Evolutionary conservation across 306 rosid species (phyloP), one percentile per base, ranked within the genome.

Genomic region (Leucaena leucocephala): DNA sequence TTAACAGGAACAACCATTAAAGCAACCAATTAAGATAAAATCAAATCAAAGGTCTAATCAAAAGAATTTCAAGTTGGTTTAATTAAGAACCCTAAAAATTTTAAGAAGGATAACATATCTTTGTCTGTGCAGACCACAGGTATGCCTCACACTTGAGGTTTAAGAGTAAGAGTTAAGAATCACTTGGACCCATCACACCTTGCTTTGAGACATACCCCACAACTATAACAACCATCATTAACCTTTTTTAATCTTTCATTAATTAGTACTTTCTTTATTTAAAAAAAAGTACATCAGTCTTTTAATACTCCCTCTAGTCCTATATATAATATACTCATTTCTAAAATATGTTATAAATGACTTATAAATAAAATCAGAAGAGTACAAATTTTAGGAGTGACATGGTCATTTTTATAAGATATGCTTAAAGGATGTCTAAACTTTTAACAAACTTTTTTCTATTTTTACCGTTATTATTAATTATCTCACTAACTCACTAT

Each of bases 141-240:
- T 90, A 80, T 63, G 87, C 77, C 90, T 95, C 98, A 85, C 8
- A 71, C 85, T 76, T 19, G 82, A 85, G 83, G 80, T 83, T 68
- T 14, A 87, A 12, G 91, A 95, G 97, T 92, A 87, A 78, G 90
- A 88, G 77, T 77, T 78, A 95, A 91, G 97, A 85, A 81, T 90
- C 49, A 59, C 61, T 77, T 82, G 90, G 92, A 71, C 97, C 98
- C 94, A 84, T 88, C 66, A 22, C 87, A 80, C 87, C 88, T 84
- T 86, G 39, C 85, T 39, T 34, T 88, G 97, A 92, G 91, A 77
- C 83, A 80, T 88, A 90, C 98, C 65, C 82, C 75, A 33, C 92
- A 95, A 87, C 98, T 89, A 84, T 43, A 89, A 48, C 5, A 67
- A 74, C 68, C 42, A 55, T 82, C 6, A 67, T 79, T 70, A 55